Conservation (phyloP, 805 yeast species). For the Pichia eremophila region DNA sequence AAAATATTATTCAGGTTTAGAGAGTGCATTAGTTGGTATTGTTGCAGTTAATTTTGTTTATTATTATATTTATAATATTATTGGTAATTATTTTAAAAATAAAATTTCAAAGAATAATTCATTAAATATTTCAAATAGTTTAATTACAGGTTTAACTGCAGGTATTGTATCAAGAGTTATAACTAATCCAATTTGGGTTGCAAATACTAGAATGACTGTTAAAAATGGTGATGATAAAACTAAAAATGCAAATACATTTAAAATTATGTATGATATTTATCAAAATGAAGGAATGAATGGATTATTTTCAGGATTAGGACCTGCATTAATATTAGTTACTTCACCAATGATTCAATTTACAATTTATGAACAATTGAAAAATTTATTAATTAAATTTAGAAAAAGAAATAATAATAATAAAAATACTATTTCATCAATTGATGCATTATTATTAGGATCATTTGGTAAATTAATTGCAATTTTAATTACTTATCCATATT, state of each 20-base stretch:
- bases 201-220: slow-evolving; percentile 83
- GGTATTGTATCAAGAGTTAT: slow-evolving; percentile 76
- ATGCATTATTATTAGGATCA: slow-evolving; percentile 84
- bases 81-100: slow-evolving; percentile 19
- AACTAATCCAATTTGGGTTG: slow-evolving; percentile 92
- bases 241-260: slow-evolving; percentile 34
- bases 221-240: slow-evolving; percentile 8
- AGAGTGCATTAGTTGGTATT: slow-evolving; percentile 80
- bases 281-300: slow-evolving; percentile 63
- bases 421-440: slow-evolving; percentile 49
- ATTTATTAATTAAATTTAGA: slow-evolving; percentile 40
- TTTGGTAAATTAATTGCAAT: slow-evolving; percentile 87
- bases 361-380: slow-evolving; percentile 78
- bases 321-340: slow-evolving; percentile 76
- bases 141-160: slow-evolving; percentile 74
- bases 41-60: slow-evolving; percentile 80
- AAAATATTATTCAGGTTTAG: slow-evolving; percentile 79
- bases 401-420: slow-evolving; percentile 10
- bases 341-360: slow-evolving; percentile 93
- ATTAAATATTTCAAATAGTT: slow-evolving; percentile 55
- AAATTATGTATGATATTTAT: slow-evolving; percentile 51
- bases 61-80: slow-evolving; percentile 81
- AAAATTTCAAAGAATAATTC: slow-evolving; percentile 12
- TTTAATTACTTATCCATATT: slow-evolving; percentile 79
- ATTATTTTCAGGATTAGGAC: slow-evolving; percentile 76